phyloP scores from a whole-genome alignment of 495 filamentous ascomycete genomes.

The Trichoderma reesei region DNA sequence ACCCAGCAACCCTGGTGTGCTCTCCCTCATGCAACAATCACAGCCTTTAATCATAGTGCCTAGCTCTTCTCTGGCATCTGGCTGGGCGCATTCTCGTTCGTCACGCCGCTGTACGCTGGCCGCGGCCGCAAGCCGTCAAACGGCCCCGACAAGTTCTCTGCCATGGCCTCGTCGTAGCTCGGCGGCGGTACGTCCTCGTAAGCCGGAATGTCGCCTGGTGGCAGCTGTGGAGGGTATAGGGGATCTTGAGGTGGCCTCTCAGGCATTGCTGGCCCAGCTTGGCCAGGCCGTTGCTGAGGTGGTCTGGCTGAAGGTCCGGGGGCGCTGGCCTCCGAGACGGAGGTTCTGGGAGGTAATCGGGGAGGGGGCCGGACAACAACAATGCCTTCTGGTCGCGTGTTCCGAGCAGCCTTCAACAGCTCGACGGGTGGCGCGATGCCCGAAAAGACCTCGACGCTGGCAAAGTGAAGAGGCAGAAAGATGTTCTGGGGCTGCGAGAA shows the following conservation, averaged over 20 bases:
- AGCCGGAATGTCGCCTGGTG: conserved; percentile 27
- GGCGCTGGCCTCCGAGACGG: conserved; percentile 14
- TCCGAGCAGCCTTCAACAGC: conserved; percentile 58
- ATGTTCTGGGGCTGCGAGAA: conserved; percentile 52
- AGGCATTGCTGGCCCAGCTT: conserved; percentile 12
- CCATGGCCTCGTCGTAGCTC: conserved; percentile 88
- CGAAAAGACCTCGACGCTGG: conserved; percentile 68
- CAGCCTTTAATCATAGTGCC: background rate
- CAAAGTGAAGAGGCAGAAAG: conserved; percentile 66
- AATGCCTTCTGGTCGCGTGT: conserved; percentile 16
- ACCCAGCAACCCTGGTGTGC: background rate
- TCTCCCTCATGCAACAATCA: background rate
- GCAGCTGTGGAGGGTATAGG: conserved; percentile 39
- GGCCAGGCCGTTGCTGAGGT: conserved; percentile 17
- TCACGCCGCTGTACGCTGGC: conserved; percentile 40
- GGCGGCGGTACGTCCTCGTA: conserved; percentile 58
- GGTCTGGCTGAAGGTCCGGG: conserved; percentile 17
- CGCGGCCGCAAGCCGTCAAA: conserved; percentile 23
- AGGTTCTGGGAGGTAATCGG: conserved; percentile 4
- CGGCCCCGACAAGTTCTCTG: conserved; percentile 51
- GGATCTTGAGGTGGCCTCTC: conserved; percentile 25
- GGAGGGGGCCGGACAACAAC: conserved; percentile 8
- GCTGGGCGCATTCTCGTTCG: conserved; percentile 38
- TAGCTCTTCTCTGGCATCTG: conserved; percentile 30
- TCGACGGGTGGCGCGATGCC: conserved; percentile 75